Percentiles rank a stretch among this genome's conserved stretches.
phyloP scores from a whole-genome alignment of 129 eudicot genomes.

The Lactuca sativa region DNA sequence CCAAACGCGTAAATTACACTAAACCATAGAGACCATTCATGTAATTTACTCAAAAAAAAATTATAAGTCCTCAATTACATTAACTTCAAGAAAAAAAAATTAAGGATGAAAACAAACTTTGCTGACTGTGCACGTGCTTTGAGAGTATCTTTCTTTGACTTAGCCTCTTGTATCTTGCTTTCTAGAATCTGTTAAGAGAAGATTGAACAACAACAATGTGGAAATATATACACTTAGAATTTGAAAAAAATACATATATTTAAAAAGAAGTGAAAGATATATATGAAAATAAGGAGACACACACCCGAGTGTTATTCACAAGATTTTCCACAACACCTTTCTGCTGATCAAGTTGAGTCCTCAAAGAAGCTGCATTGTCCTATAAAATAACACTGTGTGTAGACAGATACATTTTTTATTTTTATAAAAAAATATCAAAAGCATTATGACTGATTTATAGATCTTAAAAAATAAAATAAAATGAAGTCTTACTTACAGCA shows the following conservation, averaged over 20 bases:
- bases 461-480: not conserved
- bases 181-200: conserved; percentile 22
- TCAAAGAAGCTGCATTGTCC: conserved; percentile 87
- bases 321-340: conserved; percentile 88
- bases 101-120: conserved; percentile 67
- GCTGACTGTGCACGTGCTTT: conserved; percentile 99
- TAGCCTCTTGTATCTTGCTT: conserved; percentile 98
- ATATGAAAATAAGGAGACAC: too few relatives aligned
- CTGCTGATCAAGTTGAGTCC: conserved; percentile 93
- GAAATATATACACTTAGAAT: too few relatives aligned
- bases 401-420: not conserved
- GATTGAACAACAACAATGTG: too few relatives aligned
- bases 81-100: too few relatives aligned
- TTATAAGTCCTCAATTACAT: too few relatives aligned
- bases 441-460: not conserved
- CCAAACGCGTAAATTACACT: too few relatives aligned
- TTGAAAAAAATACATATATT: too few relatives aligned
- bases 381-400: conserved; percentile 35
- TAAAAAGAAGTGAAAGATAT: too few relatives aligned
- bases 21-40: too few relatives aligned
- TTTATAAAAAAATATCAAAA: conserved; percentile 6
- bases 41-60: too few relatives aligned
- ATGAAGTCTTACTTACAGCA: conserved; percentile 67
- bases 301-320: conserved; percentile 91
- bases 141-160: conserved; percentile 88